Base-by-base conservation (phyloP, 139 green algal genomes). In the Tetradesmus lagerheimii region DNA sequence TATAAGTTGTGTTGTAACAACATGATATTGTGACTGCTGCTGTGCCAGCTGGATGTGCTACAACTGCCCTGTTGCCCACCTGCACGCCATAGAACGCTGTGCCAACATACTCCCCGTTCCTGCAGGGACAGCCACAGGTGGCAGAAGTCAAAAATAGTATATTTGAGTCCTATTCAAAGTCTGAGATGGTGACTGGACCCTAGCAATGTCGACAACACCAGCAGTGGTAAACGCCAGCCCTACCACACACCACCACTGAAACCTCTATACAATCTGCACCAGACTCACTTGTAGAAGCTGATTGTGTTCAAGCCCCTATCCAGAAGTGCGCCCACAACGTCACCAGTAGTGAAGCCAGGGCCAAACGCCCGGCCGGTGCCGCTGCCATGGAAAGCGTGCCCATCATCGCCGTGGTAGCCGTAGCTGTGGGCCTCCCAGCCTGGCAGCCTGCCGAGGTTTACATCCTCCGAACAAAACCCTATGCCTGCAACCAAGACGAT, bases 381-480 rank as follows among this genome's bases (percentile, higher is more conserved):
- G 74, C 80, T 92, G 83, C 94, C 94, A 31, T 91, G 82, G 78
- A 99, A 99, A 0, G 93, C 92, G 76, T 95, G 89, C 23, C 96
- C 95, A 80, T 97, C 95, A 80, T 98, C 95, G 0, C 96, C 96
- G 66, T 98, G 96, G 87, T 98, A 98, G 15, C 96, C 96, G 76
- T 98, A 99, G 25, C 93, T 96, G 89, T 96, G 93, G 0, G 85
- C 43, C 79, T 98, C 96, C 97, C 97, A 99, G 16, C 97, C 97
- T 0, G 97, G 97, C 78, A 99, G 93, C 4, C 95, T 82, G 9
- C 93, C 89, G 74, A 97, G 89, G 34, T 95, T 92, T 0, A 98
- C 95, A 14, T 96, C 94, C 0, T 92, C 78, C 0, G 90, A 87
- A 18, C 92, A 93, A 64, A 97, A 97, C 14, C 97, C 97, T 25